Base-by-base conservation (phyloP, 441 rosid species). In the Brassica balearica region DNA sequence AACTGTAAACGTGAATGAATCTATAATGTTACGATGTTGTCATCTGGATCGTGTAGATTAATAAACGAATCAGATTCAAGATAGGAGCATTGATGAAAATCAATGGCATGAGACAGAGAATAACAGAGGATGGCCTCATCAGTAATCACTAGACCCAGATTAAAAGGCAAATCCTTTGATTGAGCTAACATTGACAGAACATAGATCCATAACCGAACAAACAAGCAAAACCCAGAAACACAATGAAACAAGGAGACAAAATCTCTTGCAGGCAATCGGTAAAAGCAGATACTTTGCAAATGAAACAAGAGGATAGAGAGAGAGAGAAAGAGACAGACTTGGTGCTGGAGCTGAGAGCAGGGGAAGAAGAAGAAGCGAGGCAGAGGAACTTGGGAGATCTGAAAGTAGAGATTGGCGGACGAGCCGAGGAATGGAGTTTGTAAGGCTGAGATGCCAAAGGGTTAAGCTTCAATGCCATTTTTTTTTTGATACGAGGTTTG, bases 361-460 rank as follows among this genome's bases (percentile, higher is more conserved):
- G 90, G 36, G 94, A 89, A 86, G 74, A 76, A 17, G 82, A 89
- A 0, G 56, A 55, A 82, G 86, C 82, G 90, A 87, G 55, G 88
- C 88, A 91, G 36, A 76, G 80, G 72, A 90, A 81, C 85, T 79
- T 88, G 19, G 95, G 87, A 89, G 97, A 92, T 94, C 96, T 88
- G 88, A 75, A 69, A 53, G 79, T 53, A 77, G 84, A 82, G 82
- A 80, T 69, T 63, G 91, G 84, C 20, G 91, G 97, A 48, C 84
- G 85, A 68, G 86, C 77, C 74, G 87, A 86, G 69, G 86, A 83
- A 71, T 90, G 77, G 41, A 87, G 66, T 72, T 80, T 85, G 80
- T 77, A 89, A 10, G 89, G 80, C 60, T 86, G 93, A 51, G 82
- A 79, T 69, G 71, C 29, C 73, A 85, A 82, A 19, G 88, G 84